These are phyloP conservation scores for Glomus cerebriforme DNA, from an alignment of 192 early-diverging fungal species.

Conservation along the genomic window DNA sequence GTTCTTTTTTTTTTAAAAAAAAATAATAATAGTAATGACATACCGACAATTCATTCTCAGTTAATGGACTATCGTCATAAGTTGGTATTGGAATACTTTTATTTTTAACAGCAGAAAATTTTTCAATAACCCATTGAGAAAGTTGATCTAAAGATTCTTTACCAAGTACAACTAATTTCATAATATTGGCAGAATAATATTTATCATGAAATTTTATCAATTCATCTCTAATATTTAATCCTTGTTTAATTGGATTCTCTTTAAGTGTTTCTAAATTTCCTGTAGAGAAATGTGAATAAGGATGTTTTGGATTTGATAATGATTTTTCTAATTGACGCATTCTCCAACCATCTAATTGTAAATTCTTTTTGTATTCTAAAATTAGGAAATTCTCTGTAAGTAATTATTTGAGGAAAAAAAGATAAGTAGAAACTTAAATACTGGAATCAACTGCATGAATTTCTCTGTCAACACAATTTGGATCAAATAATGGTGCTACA, in stretches of 20 bases:
- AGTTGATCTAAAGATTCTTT: slow-evolving; percentile 78
- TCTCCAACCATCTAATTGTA: slow-evolving; percentile 81
- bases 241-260: slow-evolving; percentile 56
- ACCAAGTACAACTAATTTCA: slow-evolving; percentile 85
- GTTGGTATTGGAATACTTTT: slow-evolving; percentile 63
- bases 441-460: slow-evolving; percentile 86
- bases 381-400: not conserved
- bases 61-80: slow-evolving; percentile 72
- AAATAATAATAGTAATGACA: not conserved
- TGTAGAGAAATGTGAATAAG: slow-evolving; percentile 82
- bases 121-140: slow-evolving; percentile 70
- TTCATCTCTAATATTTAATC: slow-evolving; percentile 75
- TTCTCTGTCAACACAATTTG: slow-evolving; percentile 85
- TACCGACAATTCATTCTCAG: slow-evolving; percentile 60
- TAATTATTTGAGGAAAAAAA: not conserved
- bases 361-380: slow-evolving; percentile 84
- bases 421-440: not conserved
- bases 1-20: not conserved
- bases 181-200: slow-evolving; percentile 91
- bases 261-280: slow-evolving; percentile 82
- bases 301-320: slow-evolving; percentile 69
- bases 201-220: slow-evolving; percentile 81
- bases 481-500: slow-evolving; percentile 79
- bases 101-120: slow-evolving; percentile 75
- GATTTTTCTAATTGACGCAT: slow-evolving; percentile 79